Conservation (phyloP, 768 basidiomycete species). For the Tricholoma hemisulphureum region DNA sequence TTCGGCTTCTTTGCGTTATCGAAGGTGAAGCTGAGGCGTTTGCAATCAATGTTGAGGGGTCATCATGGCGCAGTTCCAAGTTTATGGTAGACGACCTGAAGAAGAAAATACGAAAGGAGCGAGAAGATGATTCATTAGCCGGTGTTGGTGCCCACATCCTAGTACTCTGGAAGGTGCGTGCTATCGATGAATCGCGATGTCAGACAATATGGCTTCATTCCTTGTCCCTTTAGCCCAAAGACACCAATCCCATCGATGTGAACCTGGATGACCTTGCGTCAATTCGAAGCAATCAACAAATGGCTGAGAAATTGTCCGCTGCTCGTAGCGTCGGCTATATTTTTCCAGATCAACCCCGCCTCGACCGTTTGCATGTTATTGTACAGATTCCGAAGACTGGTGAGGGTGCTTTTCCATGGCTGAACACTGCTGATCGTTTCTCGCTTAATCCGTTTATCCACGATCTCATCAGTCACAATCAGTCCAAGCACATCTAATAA, state of each 20-base stretch:
- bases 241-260: background rate
- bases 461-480: background rate
- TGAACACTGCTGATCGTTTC: background rate
- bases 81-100: slow-evolving; percentile 10
- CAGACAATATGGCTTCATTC: slow-evolving; percentile 3
- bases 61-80: slow-evolving; percentile 11
- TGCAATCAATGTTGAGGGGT: slow-evolving; percentile 7
- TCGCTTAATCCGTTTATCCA: no score
- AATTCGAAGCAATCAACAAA: no score
- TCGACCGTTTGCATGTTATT: no score
- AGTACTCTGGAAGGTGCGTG: slow-evolving; percentile 11
- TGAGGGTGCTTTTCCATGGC: no score
- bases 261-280: no score
- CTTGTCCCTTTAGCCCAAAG: background rate
- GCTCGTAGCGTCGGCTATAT: no score
- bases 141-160: slow-evolving; percentile 10
- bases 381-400: no score
- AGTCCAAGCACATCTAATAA: background rate
- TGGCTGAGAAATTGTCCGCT: no score
- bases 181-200: slow-evolving; percentile 7
- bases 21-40: slow-evolving; percentile 12
- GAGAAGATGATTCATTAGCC: slow-evolving; percentile 1
- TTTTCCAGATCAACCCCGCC: background rate
- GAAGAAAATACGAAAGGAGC: slow-evolving; percentile 6
- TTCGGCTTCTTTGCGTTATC: no score